Conservation (phyloP, 2,329 filamentous ascomycete genomes). For the Colletotrichum plurivorum region DNA sequence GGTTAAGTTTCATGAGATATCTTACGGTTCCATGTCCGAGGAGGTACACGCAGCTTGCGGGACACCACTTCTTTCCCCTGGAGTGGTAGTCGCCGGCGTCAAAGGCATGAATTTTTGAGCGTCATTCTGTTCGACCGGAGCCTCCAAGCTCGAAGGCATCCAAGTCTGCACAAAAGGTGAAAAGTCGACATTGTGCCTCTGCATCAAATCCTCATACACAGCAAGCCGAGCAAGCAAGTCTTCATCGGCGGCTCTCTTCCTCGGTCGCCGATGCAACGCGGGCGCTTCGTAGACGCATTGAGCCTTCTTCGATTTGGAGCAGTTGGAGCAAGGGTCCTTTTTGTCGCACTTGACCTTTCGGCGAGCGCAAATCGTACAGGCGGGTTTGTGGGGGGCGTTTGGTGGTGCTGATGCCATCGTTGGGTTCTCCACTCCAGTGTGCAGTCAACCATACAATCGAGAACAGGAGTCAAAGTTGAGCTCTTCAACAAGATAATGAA, state of each 20-base stretch:
- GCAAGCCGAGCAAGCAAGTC: constrained; percentile 45
- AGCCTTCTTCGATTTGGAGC: constrained; percentile 51
- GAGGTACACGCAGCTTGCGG: too few relatives aligned
- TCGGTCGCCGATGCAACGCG: constrained; percentile 41
- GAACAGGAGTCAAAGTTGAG: too few relatives aligned
- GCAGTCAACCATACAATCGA: too few relatives aligned
- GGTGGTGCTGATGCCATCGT: background rate
- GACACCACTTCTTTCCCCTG: background rate
- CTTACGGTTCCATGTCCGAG: constrained; percentile 1
- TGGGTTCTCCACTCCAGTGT: background rate
- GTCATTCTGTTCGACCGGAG: background rate
- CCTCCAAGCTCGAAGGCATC: constrained; percentile 43
- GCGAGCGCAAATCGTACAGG: constrained; percentile 54
- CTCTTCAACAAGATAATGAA: too few relatives aligned
- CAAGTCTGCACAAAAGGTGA: constrained; percentile 43
- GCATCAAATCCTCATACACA: constrained; percentile 48
- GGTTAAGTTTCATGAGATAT: too few relatives aligned
- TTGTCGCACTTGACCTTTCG: constrained; percentile 61
- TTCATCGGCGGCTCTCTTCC: constrained; percentile 47
- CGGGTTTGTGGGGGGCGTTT: constrained; percentile 5
- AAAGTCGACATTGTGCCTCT: constrained; percentile 45
- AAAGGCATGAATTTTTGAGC: background rate
- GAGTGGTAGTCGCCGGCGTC: background rate
- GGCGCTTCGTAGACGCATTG: constrained; percentile 46
- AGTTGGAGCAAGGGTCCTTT: constrained; percentile 59